Evolutionary conservation across 2,329 filamentous ascomycete species (phyloP).

Genomic region (Thermoascus crustaceus): DNA sequence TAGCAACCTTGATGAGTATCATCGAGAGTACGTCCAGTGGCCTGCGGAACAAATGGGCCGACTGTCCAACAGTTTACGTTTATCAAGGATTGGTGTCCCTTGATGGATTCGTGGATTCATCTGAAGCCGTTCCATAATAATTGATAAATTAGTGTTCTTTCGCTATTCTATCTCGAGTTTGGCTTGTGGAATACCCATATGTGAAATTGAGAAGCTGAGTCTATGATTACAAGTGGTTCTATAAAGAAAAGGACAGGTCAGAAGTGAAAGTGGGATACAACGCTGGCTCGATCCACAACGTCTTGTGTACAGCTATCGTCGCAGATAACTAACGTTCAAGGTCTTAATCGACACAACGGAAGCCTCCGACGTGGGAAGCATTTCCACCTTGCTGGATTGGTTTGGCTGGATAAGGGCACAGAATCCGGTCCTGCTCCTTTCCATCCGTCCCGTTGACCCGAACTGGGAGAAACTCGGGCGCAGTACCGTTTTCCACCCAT

Average conservation of each 20-base stretch:
- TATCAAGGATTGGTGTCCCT: neutral
- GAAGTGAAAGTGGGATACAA: no score
- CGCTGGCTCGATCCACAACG: no score
- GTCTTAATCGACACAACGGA: neutral
- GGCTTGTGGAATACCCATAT: no score
- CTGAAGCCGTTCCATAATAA: no score
- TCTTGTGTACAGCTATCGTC: no score
- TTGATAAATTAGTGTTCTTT: no score
- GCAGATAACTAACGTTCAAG: no score
- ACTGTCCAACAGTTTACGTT: no score
- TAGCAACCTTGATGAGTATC: conserved; percentile 1
- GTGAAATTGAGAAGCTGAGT: neutral
- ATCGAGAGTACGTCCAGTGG: conserved; percentile 4
- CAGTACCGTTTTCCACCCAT: conserved; percentile 1
- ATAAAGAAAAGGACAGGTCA: no score
- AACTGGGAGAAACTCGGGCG: neutral
- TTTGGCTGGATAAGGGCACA: neutral
- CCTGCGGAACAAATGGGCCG: neutral
- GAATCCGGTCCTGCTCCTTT: neutral
- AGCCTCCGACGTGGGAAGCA: neutral
- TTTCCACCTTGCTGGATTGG: neutral
- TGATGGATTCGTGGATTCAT: no score
- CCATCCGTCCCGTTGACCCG: neutral
- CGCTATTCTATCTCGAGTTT: no score
- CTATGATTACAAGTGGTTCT: neutral